Evolutionary conservation across 129 eudicot genomes (phyloP).

Genomic region (Tanacetum coccineum): DNA sequence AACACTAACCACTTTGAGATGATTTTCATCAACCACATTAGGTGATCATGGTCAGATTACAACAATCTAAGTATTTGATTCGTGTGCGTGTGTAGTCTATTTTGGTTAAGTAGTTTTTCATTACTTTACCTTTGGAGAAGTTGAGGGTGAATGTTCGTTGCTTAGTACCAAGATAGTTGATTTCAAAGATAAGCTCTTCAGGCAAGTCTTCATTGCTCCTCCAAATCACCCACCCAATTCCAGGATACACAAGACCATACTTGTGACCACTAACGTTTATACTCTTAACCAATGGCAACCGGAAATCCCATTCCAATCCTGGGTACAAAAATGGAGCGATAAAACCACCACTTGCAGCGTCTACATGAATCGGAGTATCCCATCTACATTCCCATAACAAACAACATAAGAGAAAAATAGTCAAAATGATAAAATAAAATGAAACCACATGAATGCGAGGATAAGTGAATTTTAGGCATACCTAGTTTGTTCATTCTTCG

Average conservation of each 20-base stretch:
- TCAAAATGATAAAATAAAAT: no score
- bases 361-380: no score
- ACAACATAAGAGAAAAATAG: neutral
- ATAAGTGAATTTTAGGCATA: neutral
- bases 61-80: no score
- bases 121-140: slow-evolving; percentile 71
- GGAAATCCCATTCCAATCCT: slow-evolving; percentile 75
- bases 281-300: slow-evolving; percentile 81
- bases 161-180: slow-evolving; percentile 86
- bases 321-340: slow-evolving; percentile 86
- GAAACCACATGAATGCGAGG: neutral
- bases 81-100: no score
- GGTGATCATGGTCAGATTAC: no score
- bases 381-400: slow-evolving; percentile 19
- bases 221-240: slow-evolving; percentile 87
- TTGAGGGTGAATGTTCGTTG: slow-evolving; percentile 92
- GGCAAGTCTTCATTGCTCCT: slow-evolving; percentile 84
- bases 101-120: neutral
- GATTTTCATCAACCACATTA: no score
- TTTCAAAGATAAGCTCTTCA: slow-evolving; percentile 79
- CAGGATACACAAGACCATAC: slow-evolving; percentile 89
- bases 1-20: no score
- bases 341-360: no score
- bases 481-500: slow-evolving; percentile 58
- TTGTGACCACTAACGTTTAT: no score